Evolutionary conservation across 2,329 filamentous ascomycete genomes (phyloP).

Genomic region (Diplodia intermedia): DNA sequence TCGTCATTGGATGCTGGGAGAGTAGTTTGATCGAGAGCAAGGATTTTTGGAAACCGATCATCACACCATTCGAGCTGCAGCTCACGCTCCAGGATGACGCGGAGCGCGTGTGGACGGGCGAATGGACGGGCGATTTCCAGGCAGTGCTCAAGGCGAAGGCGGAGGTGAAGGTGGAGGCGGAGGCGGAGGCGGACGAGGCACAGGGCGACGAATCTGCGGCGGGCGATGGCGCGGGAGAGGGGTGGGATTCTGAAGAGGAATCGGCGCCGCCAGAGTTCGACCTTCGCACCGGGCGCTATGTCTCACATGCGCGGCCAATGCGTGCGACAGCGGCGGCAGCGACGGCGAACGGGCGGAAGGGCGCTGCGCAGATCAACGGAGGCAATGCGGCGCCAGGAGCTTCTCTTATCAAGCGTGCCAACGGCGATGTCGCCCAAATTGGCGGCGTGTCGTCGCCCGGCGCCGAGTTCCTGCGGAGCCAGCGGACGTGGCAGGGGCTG

Average conservation of each 20-base stretch:
- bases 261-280: conserved; percentile 86
- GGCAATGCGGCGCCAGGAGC: conserved; percentile 14
- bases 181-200: conserved; percentile 43
- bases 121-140: conserved; percentile 89
- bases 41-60: conserved; percentile 84
- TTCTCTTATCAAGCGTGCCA: conserved; percentile 68
- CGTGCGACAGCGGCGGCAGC: conserved; percentile 36
- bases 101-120: conserved; percentile 81
- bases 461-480: conserved; percentile 81
- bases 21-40: conserved; percentile 89
- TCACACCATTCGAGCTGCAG: conserved; percentile 93
- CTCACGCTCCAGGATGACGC: conserved; percentile 77
- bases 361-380: conserved; percentile 20
- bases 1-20: conserved; percentile 98
- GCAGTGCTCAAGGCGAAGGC: conserved; percentile 60
- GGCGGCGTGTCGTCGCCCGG: conserved; percentile 90
- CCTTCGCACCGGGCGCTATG: conserved; percentile 82
- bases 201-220: conserved; percentile 34
- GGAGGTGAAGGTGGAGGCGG: conserved; percentile 33
- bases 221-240: conserved; percentile 48
- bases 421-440: conserved; percentile 77
- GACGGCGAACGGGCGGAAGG: conserved; percentile 35
- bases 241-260: conserved; percentile 72
- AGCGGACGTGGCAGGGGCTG: conserved; percentile 89
- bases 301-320: conserved; percentile 80